phyloP scores from a whole-genome alignment of 129 eudicot species.

The Flaveria ramosissima region DNA sequence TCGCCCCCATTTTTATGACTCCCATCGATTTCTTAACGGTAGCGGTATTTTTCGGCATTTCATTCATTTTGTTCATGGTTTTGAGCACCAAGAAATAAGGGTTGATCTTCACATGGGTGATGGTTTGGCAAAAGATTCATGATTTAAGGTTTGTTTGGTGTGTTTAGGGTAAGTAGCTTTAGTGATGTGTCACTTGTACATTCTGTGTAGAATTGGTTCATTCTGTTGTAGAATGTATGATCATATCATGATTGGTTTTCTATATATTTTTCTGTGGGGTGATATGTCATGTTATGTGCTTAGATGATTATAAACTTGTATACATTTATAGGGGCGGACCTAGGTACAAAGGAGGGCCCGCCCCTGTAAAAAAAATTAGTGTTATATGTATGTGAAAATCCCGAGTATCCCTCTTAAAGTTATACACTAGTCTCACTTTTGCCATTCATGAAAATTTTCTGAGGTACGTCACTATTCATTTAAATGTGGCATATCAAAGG shows the following conservation, averaged over 20 bases:
- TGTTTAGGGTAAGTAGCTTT: background rate
- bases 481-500: too few relatives aligned
- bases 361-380: too few relatives aligned
- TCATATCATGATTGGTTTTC: constrained; percentile 15
- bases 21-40: constrained; percentile 15
- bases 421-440: too few relatives aligned
- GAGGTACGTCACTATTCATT: too few relatives aligned
- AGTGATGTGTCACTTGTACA: constrained; percentile 19
- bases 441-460: too few relatives aligned
- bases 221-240: constrained; percentile 13
- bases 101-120: constrained; percentile 9
- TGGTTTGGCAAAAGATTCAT: constrained; percentile 18
- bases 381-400: too few relatives aligned
- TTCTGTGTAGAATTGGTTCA: constrained; percentile 25
- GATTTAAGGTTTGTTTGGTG: constrained; percentile 17
- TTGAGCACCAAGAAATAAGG: constrained; percentile 35
- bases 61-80: constrained; percentile 50
- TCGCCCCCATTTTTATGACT: constrained; percentile 9
- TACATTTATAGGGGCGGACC: too few relatives aligned
- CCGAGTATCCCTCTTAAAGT: too few relatives aligned
- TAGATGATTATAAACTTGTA: background rate
- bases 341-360: too few relatives aligned
- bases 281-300: constrained; percentile 3
- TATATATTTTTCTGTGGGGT: background rate
- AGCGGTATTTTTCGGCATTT: constrained; percentile 24